Evolutionary conservation across 2,329 filamentous ascomycete species (phyloP), one percentile per base, ranked within the genome.

Genomic region (Aspergillus sp.): DNA sequence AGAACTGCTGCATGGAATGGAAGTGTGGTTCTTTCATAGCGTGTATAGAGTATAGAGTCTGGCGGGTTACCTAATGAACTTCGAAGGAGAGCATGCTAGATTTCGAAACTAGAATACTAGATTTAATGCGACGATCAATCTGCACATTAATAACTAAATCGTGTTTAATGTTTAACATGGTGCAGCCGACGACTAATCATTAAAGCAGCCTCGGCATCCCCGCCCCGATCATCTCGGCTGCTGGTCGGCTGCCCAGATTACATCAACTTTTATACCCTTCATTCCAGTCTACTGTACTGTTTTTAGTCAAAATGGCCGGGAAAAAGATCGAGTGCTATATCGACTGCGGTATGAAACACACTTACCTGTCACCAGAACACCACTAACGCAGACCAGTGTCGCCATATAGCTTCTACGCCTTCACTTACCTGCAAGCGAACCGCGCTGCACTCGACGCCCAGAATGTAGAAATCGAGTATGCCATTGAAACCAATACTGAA

Each of bases 391-490:
- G 4, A 9, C 9, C 24, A 57, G 55, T 57, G 17, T 57, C 55
- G 7, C 49, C 55, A 13, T 57, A 57, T 15, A 57, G 55, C 49
- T 57, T 44, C 42, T 57, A 52, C 27, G 55, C 49, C 3, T 44
- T 57, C 11, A 40, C 20, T 1, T 57, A 57, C 17, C 41, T 57
- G 9, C 41, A 50, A 22, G 30, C 39, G 2, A 57, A 57, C 19
- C 13, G 22, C 42, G 73, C 79, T 0, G 69, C 80, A 2, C 79
- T 92, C 2, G 74, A 77, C 49, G 79, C 81, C 9, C 79, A 90
- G 70, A 79, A 79, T 33, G 81, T 91, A 5, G 77, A 86, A 37
- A 74, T 92, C 33, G 86, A 91, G 89, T 90, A 76, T 65, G 13
- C 40, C 46, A 0, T 11, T 54, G 3, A 52, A 33, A 54, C 8